phyloP scores from a whole-genome alignment of 345 rosid species.

The Litchi chinensis region DNA sequence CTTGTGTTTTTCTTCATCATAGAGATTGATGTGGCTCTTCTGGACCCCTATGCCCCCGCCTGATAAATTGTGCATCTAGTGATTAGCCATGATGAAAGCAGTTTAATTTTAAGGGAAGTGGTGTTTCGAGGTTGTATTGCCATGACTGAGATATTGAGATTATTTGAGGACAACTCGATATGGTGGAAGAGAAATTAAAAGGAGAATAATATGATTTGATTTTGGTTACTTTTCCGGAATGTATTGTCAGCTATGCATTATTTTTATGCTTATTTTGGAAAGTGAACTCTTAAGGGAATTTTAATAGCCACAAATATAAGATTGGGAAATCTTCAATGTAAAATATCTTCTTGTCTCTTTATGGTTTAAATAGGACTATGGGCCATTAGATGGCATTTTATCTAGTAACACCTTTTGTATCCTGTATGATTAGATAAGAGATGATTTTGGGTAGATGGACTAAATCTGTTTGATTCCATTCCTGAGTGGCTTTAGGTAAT shows the following conservation, averaged over 20 bases:
- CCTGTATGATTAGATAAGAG: neutral
- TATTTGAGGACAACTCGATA: neutral
- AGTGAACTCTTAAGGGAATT: neutral
- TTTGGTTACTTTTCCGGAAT: neutral
- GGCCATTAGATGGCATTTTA: neutral
- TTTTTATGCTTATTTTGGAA: conserved; percentile 6
- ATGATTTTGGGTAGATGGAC: neutral
- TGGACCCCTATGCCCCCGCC: neutral
- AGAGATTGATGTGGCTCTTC: neutral
- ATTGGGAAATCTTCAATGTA: neutral
- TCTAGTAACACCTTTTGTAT: neutral
- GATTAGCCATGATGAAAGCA: neutral
- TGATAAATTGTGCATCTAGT: neutral
- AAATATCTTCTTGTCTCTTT: neutral
- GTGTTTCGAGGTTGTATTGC: neutral
- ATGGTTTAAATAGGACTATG: neutral
- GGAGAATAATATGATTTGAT: neutral
- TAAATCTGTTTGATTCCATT: neutral
- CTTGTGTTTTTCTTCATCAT: conserved; percentile 11
- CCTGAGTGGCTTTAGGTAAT: neutral
- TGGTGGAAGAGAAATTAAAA: neutral
- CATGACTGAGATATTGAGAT: neutral
- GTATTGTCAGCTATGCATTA: neutral
- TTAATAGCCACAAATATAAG: conserved; percentile 5
- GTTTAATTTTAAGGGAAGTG: neutral